Evolutionary conservation across 768 basidiomycete genomes (phyloP).

Genomic region (Cantharellus cinnabarinus): DNA sequence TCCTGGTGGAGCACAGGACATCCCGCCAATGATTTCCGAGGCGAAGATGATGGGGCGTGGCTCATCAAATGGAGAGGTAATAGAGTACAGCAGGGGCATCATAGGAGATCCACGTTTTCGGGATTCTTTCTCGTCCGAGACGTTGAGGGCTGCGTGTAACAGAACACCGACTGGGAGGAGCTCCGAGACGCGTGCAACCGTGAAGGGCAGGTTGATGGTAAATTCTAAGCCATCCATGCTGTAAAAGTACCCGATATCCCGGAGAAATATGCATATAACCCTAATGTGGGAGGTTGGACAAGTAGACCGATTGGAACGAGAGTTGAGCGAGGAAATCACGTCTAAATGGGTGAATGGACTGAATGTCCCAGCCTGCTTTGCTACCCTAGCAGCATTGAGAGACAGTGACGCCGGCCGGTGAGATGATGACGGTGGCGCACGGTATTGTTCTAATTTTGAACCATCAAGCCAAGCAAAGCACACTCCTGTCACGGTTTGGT

Average conservation of each 20-base stretch:
- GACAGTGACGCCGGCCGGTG: constrained; percentile 9
- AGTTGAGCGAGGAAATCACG: constrained; percentile 9
- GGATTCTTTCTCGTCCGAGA: constrained; percentile 37
- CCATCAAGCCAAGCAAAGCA: constrained; percentile 51
- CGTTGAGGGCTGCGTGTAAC: constrained; percentile 53
- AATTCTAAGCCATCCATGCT: constrained; percentile 51
- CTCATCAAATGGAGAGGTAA: constrained; percentile 60
- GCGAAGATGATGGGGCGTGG: constrained; percentile 20
- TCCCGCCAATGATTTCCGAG: constrained; percentile 32
- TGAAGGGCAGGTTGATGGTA: constrained; percentile 62
- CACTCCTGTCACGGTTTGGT: constrained; percentile 56
- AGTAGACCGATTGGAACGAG: constrained; percentile 22
- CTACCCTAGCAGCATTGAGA: constrained; percentile 9
- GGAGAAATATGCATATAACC: constrained; percentile 55
- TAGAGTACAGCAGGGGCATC: constrained; percentile 61
- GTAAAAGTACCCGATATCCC: constrained; percentile 53
- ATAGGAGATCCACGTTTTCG: constrained; percentile 19
- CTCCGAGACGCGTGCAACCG: constrained; percentile 62
- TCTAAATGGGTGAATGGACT: constrained; percentile 26
- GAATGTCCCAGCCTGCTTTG: constrained; percentile 24
- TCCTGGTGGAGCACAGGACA: constrained; percentile 13
- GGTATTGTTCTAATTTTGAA: constrained; percentile 14
- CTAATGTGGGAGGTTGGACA: constrained; percentile 13
- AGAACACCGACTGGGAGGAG: constrained; percentile 59
- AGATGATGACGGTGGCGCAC: constrained; percentile 11